These are phyloP conservation scores for Chionographis japonica DNA, from an alignment of 106 monocot genomes.

Conservation along the genomic window DNA sequence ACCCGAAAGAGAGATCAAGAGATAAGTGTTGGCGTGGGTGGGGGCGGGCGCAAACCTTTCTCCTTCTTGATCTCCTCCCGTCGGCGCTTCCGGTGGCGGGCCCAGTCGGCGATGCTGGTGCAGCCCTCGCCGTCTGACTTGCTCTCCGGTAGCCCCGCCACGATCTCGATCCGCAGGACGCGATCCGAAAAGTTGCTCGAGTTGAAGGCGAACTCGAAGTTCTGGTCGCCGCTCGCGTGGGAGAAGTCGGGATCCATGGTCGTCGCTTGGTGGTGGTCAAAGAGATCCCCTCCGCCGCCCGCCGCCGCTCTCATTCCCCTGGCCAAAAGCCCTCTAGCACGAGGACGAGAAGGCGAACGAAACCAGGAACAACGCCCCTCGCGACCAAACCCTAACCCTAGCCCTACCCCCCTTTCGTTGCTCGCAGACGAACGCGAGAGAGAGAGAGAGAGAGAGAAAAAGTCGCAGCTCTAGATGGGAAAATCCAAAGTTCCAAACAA, in stretches of 20 bases:
- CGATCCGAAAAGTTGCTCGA: slow-evolving; percentile 92
- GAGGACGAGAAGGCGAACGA: no score
- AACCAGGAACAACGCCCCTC: no score
- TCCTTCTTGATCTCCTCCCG: slow-evolving; percentile 70
- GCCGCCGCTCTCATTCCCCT: no score
- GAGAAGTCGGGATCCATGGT: slow-evolving; percentile 49
- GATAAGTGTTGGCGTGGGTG: no score
- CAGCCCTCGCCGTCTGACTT: slow-evolving; percentile 41
- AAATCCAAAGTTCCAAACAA: no score
- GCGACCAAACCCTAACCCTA: no score
- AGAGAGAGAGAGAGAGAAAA: no score
- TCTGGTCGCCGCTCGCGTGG: slow-evolving; percentile 29
- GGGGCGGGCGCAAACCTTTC: slow-evolving; percentile 31
- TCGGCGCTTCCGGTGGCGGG: slow-evolving; percentile 67
- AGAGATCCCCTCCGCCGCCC: slow-evolving; percentile 1
- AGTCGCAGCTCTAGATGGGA: no score
- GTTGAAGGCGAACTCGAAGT: slow-evolving; percentile 96
- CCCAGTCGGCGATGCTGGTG: slow-evolving; percentile 65
- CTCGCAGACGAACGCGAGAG: no score
- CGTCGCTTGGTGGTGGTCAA: background rate
- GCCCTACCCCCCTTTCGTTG: no score
- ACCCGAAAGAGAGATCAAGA: no score
- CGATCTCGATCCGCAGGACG: slow-evolving; percentile 84
- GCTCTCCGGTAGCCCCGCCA: slow-evolving; percentile 52
- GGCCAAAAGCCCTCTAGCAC: no score